These are phyloP conservation scores for Spiromastix sp. DNA, from an alignment of 2,329 filamentous ascomycete genomes.

Conservation along the genomic window DNA sequence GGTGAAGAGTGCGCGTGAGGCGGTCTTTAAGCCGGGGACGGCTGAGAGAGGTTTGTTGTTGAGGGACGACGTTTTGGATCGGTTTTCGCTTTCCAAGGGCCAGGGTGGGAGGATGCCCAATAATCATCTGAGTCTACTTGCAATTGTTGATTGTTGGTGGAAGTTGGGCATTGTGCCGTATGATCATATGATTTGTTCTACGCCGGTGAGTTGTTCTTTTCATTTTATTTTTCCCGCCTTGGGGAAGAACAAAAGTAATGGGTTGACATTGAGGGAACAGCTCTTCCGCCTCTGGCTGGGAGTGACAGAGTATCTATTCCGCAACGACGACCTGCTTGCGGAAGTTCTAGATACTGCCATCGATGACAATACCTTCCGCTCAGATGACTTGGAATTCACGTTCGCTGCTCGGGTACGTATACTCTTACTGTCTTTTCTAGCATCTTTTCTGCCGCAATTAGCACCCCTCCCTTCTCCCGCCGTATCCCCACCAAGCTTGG, in stretches of 20 bases:
- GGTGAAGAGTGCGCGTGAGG: conserved; percentile 68
- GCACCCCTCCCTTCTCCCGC: background rate
- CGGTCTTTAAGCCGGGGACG: conserved; percentile 49
- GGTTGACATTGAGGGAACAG: no score
- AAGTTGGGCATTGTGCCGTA: conserved; percentile 89
- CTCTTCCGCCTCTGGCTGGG: conserved; percentile 94
- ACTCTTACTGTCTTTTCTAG: background rate
- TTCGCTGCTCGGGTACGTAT: conserved; percentile 67
- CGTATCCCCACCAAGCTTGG: background rate
- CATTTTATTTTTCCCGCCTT: conserved; percentile 2
- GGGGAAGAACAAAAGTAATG: no score
- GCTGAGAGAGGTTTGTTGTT: conserved; percentile 58
- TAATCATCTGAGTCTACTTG: conserved; percentile 85
- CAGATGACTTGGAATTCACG: conserved; percentile 92
- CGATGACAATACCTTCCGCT: conserved; percentile 83
- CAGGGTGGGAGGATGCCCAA: conserved; percentile 64
- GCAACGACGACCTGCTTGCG: conserved; percentile 67
- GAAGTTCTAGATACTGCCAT: conserved; percentile 79
- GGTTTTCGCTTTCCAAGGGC: conserved; percentile 69
- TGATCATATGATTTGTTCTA: conserved; percentile 99
- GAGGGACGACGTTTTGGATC: conserved; percentile 71
- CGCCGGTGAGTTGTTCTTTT: conserved; percentile 48
- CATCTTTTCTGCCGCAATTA: background rate
- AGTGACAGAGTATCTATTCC: conserved; percentile 93
- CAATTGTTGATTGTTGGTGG: conserved; percentile 98